Conservation (phyloP, 2,329 filamentous ascomycete genomes). For the Hymenoscyphus albidus region DNA sequence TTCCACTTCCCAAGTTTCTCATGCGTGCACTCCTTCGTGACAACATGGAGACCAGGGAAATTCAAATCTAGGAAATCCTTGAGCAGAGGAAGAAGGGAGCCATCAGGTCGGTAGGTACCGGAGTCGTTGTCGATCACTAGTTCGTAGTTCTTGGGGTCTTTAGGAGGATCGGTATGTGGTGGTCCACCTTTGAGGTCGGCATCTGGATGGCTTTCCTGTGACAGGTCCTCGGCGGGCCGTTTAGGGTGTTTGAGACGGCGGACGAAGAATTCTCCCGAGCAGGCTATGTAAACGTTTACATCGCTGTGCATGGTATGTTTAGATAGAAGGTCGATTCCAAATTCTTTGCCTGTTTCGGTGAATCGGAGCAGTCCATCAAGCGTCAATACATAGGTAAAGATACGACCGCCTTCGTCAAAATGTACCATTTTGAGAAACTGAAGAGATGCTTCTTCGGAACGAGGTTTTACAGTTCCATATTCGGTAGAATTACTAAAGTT, state of each 20-base stretch:
- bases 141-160: conserved; percentile 63
- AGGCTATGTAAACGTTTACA: conserved; percentile 86
- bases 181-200: conserved; percentile 46
- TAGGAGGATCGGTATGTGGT: conserved; percentile 42
- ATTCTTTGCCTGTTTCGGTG: conserved; percentile 93
- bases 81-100: conserved; percentile 67
- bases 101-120: conserved; percentile 87
- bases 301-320: conserved; percentile 98
- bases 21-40: conserved; percentile 74
- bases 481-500: conserved; percentile 77
- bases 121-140: conserved; percentile 93
- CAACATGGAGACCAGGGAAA: conserved; percentile 72
- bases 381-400: conserved; percentile 90
- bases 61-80: conserved; percentile 67
- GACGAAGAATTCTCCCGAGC: conserved; percentile 89
- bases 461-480: conserved; percentile 63
- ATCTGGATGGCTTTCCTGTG: conserved; percentile 51
- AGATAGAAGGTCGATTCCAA: conserved; percentile 85
- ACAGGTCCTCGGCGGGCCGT: conserved; percentile 39
- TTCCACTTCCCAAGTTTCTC: conserved; percentile 72
- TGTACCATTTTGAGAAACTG: conserved; percentile 85
- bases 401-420: conserved; percentile 77
- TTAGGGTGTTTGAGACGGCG: conserved; percentile 59
- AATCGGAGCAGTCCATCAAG: conserved; percentile 84
- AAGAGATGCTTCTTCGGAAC: conserved; percentile 66